Evolutionary conservation across 2,329 filamentous ascomycete species (phyloP).

Genomic region (Cladosporium phlei): DNA sequence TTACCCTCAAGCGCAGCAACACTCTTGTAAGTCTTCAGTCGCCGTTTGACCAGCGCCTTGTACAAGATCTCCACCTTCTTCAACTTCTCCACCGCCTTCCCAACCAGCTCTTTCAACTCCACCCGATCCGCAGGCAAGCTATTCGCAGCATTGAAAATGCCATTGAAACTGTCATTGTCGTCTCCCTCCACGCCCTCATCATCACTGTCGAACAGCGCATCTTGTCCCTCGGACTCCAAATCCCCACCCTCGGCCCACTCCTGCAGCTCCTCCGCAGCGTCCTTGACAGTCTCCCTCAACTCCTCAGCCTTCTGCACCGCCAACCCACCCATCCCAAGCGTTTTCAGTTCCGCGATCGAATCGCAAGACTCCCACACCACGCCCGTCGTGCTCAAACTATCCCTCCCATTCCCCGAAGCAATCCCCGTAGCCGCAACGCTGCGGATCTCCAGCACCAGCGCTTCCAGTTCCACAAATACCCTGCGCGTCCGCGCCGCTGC

Average conservation of each 20-base stretch:
- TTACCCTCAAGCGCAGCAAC: conserved; percentile 16
- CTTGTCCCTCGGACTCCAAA: conserved; percentile 37
- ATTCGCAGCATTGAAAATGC: conserved; percentile 59
- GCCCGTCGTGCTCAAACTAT: conserved; percentile 61
- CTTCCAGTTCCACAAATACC: conserved; percentile 58
- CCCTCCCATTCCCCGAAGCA: conserved; percentile 46
- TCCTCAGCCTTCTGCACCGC: conserved; percentile 68
- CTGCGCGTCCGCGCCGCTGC: conserved; percentile 55
- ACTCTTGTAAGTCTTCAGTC: conserved; percentile 48
- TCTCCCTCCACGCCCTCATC: conserved; percentile 37
- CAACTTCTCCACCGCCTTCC: conserved; percentile 58
- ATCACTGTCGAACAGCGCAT: conserved; percentile 34
- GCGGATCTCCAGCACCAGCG: conserved; percentile 58
- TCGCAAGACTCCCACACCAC: conserved; percentile 83
- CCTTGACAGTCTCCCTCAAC: conserved; percentile 69
- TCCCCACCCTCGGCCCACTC: conserved; percentile 72
- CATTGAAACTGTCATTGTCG: conserved; percentile 57
- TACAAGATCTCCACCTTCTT: conserved; percentile 66
- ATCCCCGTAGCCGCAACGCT: conserved; percentile 44
- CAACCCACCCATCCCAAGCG: conserved; percentile 64
- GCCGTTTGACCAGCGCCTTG: conserved; percentile 63
- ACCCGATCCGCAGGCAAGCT: conserved; percentile 62
- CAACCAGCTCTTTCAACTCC: conserved; percentile 62
- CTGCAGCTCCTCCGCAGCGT: conserved; percentile 79
- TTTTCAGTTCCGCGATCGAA: conserved; percentile 58